Conservation (phyloP, 192 early-diverging fungal genomes). For the Obelidium mucronatum region DNA sequence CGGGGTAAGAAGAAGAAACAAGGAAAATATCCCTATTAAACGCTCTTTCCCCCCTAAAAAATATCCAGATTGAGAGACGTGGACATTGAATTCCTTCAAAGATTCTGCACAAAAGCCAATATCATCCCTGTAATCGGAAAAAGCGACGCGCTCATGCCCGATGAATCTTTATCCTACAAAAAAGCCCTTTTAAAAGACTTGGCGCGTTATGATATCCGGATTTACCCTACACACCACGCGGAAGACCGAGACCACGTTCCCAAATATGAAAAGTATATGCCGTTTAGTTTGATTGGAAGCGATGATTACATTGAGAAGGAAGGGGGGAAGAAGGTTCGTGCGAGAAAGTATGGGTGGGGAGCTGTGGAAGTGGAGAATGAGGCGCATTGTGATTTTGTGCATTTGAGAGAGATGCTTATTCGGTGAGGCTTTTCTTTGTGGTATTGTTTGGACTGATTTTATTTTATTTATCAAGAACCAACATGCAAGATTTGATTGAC, state of each 20-base stretch:
- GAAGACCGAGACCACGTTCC: constrained; percentile 70
- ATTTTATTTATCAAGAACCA: constrained; percentile 67
- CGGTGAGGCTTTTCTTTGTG: constrained; percentile 5
- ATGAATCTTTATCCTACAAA: constrained; percentile 85
- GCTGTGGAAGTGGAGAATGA: constrained; percentile 93
- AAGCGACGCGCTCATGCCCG: constrained; percentile 85
- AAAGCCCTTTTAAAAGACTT: constrained; percentile 74
- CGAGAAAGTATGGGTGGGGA: constrained; percentile 93
- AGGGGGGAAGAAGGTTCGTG: constrained; percentile 82
- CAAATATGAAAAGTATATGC: constrained; percentile 68
- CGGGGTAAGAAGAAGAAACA: constrained; percentile 65
- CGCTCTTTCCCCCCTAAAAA: not conserved
- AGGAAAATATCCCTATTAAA: too few relatives aligned
- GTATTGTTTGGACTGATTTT: constrained; percentile 38
- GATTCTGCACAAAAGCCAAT: constrained; percentile 86
- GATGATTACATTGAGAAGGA: constrained; percentile 83
- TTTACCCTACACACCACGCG: constrained; percentile 69
- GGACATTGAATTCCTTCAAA: constrained; percentile 88
- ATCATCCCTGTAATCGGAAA: constrained; percentile 92
- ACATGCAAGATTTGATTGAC: constrained; percentile 97
- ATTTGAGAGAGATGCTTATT: constrained; percentile 65
- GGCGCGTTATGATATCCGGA: constrained; percentile 61
- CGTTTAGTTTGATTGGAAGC: constrained; percentile 95
- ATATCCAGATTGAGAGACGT: constrained; percentile 47
- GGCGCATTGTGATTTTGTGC: constrained; percentile 93